Evolutionary conservation across 768 basidiomycete species (phyloP), one percentile per base, ranked within the genome.

Genomic region (Mycena rosella): DNA sequence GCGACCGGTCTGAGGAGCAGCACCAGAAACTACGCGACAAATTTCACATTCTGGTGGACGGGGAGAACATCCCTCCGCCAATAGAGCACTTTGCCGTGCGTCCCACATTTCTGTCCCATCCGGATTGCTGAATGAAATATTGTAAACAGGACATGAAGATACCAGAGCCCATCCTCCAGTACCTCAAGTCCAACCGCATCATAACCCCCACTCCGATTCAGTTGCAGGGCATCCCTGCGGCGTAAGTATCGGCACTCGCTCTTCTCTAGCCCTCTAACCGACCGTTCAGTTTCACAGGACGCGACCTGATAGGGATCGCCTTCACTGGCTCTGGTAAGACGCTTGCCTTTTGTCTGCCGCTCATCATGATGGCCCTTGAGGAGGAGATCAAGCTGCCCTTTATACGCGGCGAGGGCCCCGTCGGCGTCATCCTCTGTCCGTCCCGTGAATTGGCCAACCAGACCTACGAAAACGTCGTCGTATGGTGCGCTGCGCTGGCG

Each of bases 291-390:
- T 98, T 99, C 78, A 83, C 96, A 56, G 98, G 98, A 42, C 89
- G 98, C 68, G 98, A 99, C 78, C 92, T 99, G 82, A 99, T 99
- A 70, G 98, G 98, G 22, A 99, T 99, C 70, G 98, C 98, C 5
- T 99, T 99, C 81, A 99, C 98, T 27, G 98, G 98, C 42, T 99
- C 97, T 0, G 98, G 98, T 18, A 99, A 99, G 81, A 99, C 98
- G 0, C 88, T 99, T n/a, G 92, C 96, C 0, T 99, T 99, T 81
- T 97, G 96, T 71, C 83, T 99, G n/a, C 98, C 98, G 3, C 84
- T 98, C 27, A 96, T 99, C 72, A 99, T 99, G 98, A 84, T 94
- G 72, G 93, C 96, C 1, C 85, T 97, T 18, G 97, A 99, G 82
- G 96, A 97, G 78, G 98, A 99, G 79, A 85, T 84, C 65, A 96